phyloP scores from a whole-genome alignment of 2,329 filamentous ascomycete genomes.

The Penicillium sumatraense region DNA sequence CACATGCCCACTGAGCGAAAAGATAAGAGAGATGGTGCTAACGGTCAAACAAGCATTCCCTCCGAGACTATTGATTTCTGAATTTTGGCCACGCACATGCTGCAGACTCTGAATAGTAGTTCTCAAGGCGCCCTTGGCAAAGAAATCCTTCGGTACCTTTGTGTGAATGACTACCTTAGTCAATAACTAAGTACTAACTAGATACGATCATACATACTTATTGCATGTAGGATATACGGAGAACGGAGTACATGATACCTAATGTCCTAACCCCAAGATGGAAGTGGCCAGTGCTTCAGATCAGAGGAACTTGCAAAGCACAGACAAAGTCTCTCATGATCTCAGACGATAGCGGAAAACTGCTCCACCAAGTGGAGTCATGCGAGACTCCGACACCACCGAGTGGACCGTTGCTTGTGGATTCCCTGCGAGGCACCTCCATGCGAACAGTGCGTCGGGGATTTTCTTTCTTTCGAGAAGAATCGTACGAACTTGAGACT shows the following conservation, averaged over 20 bases:
- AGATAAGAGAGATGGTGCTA: background rate
- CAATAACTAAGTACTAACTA: too few relatives aligned
- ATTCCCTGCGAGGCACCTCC: background rate
- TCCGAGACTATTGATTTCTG: slow-evolving; percentile 1
- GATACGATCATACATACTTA: too few relatives aligned
- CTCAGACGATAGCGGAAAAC: background rate
- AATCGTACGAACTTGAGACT: background rate
- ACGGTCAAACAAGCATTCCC: background rate
- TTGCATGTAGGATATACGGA: too few relatives aligned
- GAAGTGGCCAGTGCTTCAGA: slow-evolving; percentile 5
- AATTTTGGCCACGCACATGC: background rate
- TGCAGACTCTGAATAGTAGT: background rate
- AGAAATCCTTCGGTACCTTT: background rate
- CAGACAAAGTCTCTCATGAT: background rate
- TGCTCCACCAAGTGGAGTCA: slow-evolving; percentile 21
- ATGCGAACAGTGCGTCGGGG: slow-evolving; percentile 22
- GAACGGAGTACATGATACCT: too few relatives aligned
- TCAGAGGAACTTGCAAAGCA: background rate
- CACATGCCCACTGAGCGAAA: background rate
- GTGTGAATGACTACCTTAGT: background rate
- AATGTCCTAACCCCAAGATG: background rate
- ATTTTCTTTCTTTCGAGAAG: background rate
- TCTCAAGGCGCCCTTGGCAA: background rate
- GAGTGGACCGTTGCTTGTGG: slow-evolving; percentile 8
- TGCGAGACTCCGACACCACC: slow-evolving; percentile 11